Evolutionary conservation across 2,329 filamentous ascomycete species (phyloP), one percentile per base, ranked within the genome.

Genomic region (Penicillium sp.): DNA sequence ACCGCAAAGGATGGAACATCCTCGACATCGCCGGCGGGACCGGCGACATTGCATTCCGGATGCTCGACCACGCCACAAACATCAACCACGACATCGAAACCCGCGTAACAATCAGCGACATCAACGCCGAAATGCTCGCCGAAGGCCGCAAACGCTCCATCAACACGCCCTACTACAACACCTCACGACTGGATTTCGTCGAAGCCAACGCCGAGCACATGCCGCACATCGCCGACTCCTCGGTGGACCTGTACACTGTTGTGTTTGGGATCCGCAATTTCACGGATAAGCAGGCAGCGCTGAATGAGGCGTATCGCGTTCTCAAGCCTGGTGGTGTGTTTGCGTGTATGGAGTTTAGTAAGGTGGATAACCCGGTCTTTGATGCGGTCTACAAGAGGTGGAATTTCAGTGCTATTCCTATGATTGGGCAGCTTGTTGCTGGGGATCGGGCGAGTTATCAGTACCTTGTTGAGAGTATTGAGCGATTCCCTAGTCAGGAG

Each of bases 261-360:
- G 90, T 92, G 0, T 98, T 98, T 65, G 93, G 93, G 28, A 97
- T 98, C 67, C 82, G 93, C 44, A 98, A 98, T 73, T 98, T 98
- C 74, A 93, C 89, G 47, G 84, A 95, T 73, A 95, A 96, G 66
- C 84, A 88, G 42, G 81, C 81, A 0, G 95, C 92, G 0, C 74
- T 98, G 49, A 75, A 78, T 31, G 91, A 97, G 68, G 93, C 93
- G 0, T 84, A 85, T 72, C 83, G 93, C 6, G 89, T 97, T 1
- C 78, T 98, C 27, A 93, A 91, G 72, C 95, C 95, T 0, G 93
- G 93, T 38, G 93, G 93, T 54, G 86, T 98, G 0, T 98, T 98
- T 67, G 92, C 93, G 3, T 97, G 93, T 65, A 80, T 98, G 52
- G 93, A 98, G 74, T 98, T 98, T 73, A 89, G 85, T 66, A 91